phyloP scores from a whole-genome alignment of 2,329 filamentous ascomycete genomes.

The Dendrostoma leiphaemia region DNA sequence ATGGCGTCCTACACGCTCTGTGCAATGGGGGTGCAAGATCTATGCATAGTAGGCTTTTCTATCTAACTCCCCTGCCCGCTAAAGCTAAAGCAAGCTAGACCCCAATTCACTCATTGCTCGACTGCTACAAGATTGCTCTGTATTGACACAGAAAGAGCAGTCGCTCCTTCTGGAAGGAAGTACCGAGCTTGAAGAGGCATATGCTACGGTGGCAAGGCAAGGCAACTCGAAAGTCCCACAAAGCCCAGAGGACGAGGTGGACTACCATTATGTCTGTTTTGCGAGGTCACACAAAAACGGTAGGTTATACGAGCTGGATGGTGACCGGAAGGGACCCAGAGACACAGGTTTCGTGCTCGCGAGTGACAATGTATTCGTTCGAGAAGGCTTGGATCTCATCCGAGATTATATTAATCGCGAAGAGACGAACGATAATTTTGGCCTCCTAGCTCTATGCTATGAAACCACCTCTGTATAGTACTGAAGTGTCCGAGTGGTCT shows the following conservation, averaged over 20 bases:
- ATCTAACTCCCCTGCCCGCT: background rate
- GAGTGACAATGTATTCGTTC: conserved; percentile 51
- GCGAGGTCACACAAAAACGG: conserved; percentile 54
- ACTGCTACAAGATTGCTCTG: conserved; percentile 60
- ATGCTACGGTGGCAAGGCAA: conserved; percentile 57
- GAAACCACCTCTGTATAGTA: too few species aligned
- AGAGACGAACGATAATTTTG: conserved; percentile 28
- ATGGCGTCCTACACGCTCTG: conserved; percentile 63
- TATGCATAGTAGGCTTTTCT: conserved; percentile 35
- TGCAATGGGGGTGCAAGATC: conserved; percentile 56
- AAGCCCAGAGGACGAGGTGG: conserved; percentile 57
- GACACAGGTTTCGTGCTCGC: conserved; percentile 37
- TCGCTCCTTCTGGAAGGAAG: conserved; percentile 64
- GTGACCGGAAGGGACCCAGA: conserved; percentile 63
- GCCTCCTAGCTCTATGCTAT: conserved; percentile 28
- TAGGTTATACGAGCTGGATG: conserved; percentile 66
- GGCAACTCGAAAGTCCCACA: conserved; percentile 63
- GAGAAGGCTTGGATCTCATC: conserved; percentile 40
- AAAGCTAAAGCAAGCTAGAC: background rate
- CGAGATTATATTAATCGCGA: conserved; percentile 27
- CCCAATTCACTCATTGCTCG: conserved; percentile 39
- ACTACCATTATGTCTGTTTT: conserved; percentile 73
- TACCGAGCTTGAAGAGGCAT: conserved; percentile 61
- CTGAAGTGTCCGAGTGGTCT: too few species aligned
- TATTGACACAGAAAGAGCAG: conserved; percentile 51